Evolutionary conservation across 805 yeast species (phyloP), one percentile per base, ranked within the genome.

Genomic region (Metschnikowia noctiluminum): DNA sequence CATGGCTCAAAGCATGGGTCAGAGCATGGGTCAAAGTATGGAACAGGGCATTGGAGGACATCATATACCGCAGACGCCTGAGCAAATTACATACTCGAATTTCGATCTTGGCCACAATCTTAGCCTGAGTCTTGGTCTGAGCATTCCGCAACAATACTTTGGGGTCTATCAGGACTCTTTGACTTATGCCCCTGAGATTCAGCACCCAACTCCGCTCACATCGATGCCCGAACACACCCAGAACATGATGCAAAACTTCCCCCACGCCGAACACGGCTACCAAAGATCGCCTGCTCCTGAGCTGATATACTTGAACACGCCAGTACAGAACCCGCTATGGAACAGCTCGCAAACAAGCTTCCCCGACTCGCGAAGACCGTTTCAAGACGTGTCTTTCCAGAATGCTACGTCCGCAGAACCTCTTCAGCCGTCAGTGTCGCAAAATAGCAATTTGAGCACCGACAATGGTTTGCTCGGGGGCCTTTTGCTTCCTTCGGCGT

Each of bases 281-380:
- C 21, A 21, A 21, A 21, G 4, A 3, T 21, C 21, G 21, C 21
- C 21, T 21, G 21, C 21, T 21, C 21, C 21, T 21, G 21, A 21
- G 40, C 43, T 35, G 4, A 35, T 38, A 7, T 44, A 15, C 35
- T 28, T 16, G 21, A 42, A 38, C 21, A 30, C 37, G 38, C 47
- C 10, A 16, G 38, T 38, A 10, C 34, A 14, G 12, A 15, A 34
- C 14, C 28, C 38, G 9, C 44, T 53, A 9, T 53, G 56, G 56
- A 49, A 43, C 43, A 53, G 48, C 37, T 31, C 40, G 11, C 54
- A 54, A 43, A 35, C 39, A 41, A 51, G 51, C 42, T 50, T 50
- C 41, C 41, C 42, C 13, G 56, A 55, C 7, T 15, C 34, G 27
- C 40, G 53, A 21, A 39, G 48, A n/a, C 45, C 45, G 26, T 50